Conservation (phyloP, 495 filamentous ascomycete genomes). For the Corynascus novoguineensis region DNA sequence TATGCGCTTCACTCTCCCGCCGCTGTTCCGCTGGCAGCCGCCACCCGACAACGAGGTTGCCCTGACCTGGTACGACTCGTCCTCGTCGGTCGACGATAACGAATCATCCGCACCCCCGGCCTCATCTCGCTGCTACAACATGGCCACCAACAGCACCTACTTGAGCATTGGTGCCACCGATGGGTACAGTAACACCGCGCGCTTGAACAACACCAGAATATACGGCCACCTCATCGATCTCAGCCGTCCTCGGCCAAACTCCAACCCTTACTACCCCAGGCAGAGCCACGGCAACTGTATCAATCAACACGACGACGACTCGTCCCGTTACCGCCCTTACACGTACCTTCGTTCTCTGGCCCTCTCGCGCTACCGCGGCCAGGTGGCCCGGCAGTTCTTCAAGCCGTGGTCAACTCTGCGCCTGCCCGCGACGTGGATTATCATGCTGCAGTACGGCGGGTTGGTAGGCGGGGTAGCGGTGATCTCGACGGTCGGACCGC, state of each 20-base stretch:
- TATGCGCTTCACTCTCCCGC: constrained; percentile 25
- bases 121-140: not conserved
- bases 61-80: constrained; percentile 1
- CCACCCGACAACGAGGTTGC: not conserved
- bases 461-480: constrained; percentile 25
- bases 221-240: too few species aligned
- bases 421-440: constrained; percentile 25
- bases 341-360: constrained; percentile 22
- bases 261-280: not conserved
- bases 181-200: too few species aligned
- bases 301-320: too few species aligned
- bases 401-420: constrained; percentile 27
- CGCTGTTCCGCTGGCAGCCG: constrained; percentile 15
- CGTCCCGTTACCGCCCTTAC: constrained; percentile 14
- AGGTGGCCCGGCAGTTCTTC: constrained; percentile 18
- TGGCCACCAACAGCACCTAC: not conserved
- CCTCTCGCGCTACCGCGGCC: constrained; percentile 19
- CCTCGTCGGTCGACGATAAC: not conserved
- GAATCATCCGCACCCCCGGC: not conserved
- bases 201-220: too few species aligned
- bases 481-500: constrained; percentile 27
- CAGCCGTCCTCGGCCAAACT: too few species aligned
- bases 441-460: constrained; percentile 28
- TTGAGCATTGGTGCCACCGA: too few species aligned
- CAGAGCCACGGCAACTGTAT: not conserved